phyloP scores from a whole-genome alignment of 2,329 filamentous ascomycete genomes.

The Phyllosticta citriasiana region DNA sequence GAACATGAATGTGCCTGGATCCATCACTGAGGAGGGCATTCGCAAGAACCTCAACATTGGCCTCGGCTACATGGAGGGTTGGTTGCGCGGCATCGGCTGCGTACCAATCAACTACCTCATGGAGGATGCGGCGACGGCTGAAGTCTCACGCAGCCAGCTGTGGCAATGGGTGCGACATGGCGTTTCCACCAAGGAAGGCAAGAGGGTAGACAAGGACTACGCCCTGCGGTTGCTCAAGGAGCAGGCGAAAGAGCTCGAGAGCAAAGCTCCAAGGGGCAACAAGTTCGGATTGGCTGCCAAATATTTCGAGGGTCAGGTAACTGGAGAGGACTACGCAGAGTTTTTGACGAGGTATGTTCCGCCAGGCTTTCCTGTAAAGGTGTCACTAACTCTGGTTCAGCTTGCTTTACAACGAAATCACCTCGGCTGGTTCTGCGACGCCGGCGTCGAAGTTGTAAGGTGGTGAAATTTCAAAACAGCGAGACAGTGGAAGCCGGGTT shows the following conservation, averaged over 20 bases:
- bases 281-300: slow-evolving; percentile 84
- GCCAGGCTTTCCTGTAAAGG: slow-evolving; percentile 6
- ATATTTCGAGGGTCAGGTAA: slow-evolving; percentile 89
- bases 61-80: slow-evolving; percentile 96
- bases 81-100: slow-evolving; percentile 88
- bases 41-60: slow-evolving; percentile 97
- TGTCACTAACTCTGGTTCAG: slow-evolving; percentile 34
- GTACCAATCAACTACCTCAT: slow-evolving; percentile 97
- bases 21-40: slow-evolving; percentile 88
- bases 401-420: slow-evolving; percentile 81
- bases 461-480: neutral
- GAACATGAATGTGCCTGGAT: slow-evolving; percentile 95
- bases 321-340: slow-evolving; percentile 94
- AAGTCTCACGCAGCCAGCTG: slow-evolving; percentile 87
- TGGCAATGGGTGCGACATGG: slow-evolving; percentile 87
- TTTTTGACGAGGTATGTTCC: slow-evolving; percentile 72
- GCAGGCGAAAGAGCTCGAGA: slow-evolving; percentile 63
- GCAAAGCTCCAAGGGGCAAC: slow-evolving; percentile 74
- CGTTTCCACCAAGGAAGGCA: slow-evolving; percentile 72
- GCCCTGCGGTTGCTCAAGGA: slow-evolving; percentile 79
- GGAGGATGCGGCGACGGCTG: slow-evolving; percentile 96
- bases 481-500: neutral
- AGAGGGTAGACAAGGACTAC: slow-evolving; percentile 87
- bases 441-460: slow-evolving; percentile 8
- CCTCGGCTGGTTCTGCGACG: neutral